phyloP scores from a whole-genome alignment of 306 rosid species.

The Cucumis hystrix region DNA sequence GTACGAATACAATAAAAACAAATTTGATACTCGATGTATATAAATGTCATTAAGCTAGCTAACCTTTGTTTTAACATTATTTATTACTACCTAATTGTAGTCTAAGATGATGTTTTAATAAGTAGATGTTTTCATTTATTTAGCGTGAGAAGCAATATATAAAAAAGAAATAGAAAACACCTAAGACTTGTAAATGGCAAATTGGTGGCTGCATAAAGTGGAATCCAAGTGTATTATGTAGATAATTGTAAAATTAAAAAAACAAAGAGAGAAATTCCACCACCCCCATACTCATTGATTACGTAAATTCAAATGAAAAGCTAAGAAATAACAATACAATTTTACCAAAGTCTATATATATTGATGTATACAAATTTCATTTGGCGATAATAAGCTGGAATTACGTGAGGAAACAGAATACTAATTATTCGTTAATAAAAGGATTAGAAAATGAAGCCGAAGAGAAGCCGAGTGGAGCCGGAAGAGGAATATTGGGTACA shows the following conservation, averaged over 20 bases:
- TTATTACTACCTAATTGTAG: too few relatives aligned
- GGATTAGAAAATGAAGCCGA: background rate
- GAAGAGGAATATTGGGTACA: background rate
- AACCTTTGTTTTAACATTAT: too few relatives aligned
- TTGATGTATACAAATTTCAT: background rate
- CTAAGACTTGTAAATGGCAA: background rate
- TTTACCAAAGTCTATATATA: background rate
- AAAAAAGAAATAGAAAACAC: too few relatives aligned
- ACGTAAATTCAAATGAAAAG: background rate
- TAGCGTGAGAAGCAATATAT: too few relatives aligned
- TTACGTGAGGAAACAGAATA: background rate
- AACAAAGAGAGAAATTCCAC: background rate
- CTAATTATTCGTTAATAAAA: background rate
- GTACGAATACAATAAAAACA: too few relatives aligned
- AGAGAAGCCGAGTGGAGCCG: background rate
- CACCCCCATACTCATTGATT: background rate
- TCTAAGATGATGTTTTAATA: too few relatives aligned
- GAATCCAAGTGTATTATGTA: too few relatives aligned
- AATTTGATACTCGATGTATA: too few relatives aligned
- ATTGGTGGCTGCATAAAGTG: background rate
- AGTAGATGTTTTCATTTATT: too few relatives aligned
- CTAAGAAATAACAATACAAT: background rate
- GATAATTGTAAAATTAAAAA: background rate
- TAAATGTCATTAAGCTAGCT: too few relatives aligned
- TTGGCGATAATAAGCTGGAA: background rate